Conservation (phyloP, 805 yeast genomes). For the Myxozyma mucilagina region DNA sequence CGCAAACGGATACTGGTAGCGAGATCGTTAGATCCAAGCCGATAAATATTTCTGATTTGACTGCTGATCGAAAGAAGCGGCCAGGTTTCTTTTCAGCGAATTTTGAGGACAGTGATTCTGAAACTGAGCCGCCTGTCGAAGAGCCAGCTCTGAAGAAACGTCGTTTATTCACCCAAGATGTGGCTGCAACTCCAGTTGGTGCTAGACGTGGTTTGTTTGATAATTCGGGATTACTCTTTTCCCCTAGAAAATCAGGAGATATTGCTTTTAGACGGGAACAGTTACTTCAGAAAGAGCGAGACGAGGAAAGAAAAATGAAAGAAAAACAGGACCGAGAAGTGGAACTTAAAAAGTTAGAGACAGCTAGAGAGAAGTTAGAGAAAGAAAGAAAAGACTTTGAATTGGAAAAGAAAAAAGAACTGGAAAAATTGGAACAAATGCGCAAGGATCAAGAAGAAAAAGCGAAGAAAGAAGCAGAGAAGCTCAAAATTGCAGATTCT, state of each 20-base stretch:
- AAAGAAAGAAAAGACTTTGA: conserved; percentile 21
- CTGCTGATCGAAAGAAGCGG: conserved; percentile 34
- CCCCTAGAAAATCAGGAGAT: conserved; percentile 12
- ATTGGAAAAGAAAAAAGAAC: conserved; percentile 11
- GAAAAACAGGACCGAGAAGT: conserved; percentile 13
- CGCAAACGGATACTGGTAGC: not conserved
- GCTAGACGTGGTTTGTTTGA: not conserved
- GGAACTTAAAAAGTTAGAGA: conserved; percentile 15
- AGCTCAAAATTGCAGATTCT: not conserved
- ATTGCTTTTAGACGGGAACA: conserved; percentile 23
- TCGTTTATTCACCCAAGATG: conserved; percentile 16
- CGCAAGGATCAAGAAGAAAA: conserved; percentile 7
- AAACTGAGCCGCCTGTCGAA: conserved; percentile 33
- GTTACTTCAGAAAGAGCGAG: conserved; percentile 16
- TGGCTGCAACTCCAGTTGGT: not conserved
- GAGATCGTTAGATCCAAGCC: conserved; percentile 19
- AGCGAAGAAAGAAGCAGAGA: not conserved
- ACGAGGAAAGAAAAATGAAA: conserved; percentile 12
- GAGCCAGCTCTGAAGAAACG: conserved; percentile 25
- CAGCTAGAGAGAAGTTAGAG: conserved; percentile 17
- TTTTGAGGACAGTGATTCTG: conserved; percentile 38
- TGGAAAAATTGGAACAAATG: conserved; percentile 12
- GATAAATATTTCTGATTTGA: conserved; percentile 34
- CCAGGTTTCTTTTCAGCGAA: conserved; percentile 42
- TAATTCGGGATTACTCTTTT: conserved; percentile 1